phyloP scores from a whole-genome alignment of 202 grass and related monocot genomes.

The Zizania palustris region DNA sequence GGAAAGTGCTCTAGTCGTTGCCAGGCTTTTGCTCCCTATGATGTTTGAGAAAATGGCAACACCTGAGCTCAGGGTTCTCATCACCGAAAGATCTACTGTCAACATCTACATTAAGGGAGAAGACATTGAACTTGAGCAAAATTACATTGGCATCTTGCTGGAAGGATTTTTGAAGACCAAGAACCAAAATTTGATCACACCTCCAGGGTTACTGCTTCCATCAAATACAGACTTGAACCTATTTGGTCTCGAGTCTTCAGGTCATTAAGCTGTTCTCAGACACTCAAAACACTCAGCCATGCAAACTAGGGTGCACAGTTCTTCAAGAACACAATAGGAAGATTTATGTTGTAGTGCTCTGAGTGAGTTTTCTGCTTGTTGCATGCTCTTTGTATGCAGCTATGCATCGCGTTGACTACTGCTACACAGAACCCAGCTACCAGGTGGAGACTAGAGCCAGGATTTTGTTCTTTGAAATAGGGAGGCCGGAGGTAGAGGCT shows the following conservation, averaged over 20 bases:
- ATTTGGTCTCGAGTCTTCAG: conserved; percentile 73
- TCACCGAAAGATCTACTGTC: conserved; percentile 75
- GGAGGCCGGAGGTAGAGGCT: conserved; percentile 40
- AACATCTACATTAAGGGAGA: conserved; percentile 87
- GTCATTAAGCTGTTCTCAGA: conserved; percentile 34
- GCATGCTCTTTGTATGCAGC: conserved; percentile 49
- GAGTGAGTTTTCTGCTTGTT: neutral
- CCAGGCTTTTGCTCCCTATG: conserved; percentile 76
- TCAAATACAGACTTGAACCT: conserved; percentile 54
- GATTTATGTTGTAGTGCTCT: neutral
- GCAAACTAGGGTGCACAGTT: neutral
- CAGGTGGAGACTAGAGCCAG: conserved; percentile 83
- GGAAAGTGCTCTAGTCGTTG: conserved; percentile 75
- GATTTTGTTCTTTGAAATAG: conserved; percentile 65
- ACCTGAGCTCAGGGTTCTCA: conserved; percentile 73
- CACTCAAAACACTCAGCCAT: neutral
- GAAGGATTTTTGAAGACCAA: conserved; percentile 81
- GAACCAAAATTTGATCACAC: conserved; percentile 56
- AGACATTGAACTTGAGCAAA: conserved; percentile 56
- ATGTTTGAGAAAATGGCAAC: conserved; percentile 91
- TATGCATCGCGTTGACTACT: conserved; percentile 55
- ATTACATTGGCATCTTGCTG: conserved; percentile 69
- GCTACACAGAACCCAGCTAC: conserved; percentile 49
- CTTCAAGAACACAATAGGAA: too few relatives aligned
- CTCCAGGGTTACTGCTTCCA: conserved; percentile 64